These are phyloP conservation scores for Globisporangium parvum DNA, from an alignment of 352 stramenopile species.

Conservation along the genomic window DNA sequence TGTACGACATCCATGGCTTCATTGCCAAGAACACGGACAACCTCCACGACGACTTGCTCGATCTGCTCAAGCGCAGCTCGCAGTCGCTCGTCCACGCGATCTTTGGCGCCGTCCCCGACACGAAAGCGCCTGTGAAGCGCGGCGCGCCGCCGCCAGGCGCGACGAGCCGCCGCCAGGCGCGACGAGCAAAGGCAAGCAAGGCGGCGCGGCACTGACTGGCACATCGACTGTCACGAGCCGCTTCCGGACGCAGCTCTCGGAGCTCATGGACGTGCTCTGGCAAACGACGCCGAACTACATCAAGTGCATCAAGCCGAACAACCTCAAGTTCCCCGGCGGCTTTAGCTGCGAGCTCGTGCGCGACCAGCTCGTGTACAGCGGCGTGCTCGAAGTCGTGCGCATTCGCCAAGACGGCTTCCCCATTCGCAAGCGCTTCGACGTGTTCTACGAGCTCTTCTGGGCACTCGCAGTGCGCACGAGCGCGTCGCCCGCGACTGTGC, in stretches of 20 bases:
- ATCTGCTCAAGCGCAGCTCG: slow-evolving; percentile 59
- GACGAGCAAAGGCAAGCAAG: slow-evolving; percentile 30
- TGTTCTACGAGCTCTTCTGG: slow-evolving; percentile 76
- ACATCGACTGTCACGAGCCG: slow-evolving; percentile 64
- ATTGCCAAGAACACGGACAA: slow-evolving; percentile 88
- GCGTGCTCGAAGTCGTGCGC: slow-evolving; percentile 90
- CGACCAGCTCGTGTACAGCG: slow-evolving; percentile 90
- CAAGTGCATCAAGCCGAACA: slow-evolving; percentile 95
- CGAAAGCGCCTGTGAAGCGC: slow-evolving; percentile 11
- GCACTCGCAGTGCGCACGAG: slow-evolving; percentile 24
- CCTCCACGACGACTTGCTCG: slow-evolving; percentile 81
- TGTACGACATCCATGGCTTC: slow-evolving; percentile 80
- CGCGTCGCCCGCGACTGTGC: slow-evolving; percentile 6
- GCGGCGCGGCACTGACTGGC: slow-evolving; percentile 45
- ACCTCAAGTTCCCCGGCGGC: slow-evolving; percentile 84
- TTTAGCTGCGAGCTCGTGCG: slow-evolving; percentile 87
- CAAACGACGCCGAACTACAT: slow-evolving; percentile 91
- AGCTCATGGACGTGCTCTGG: slow-evolving; percentile 81
- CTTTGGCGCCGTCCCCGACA: slow-evolving; percentile 18
- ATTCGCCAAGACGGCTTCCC: slow-evolving; percentile 90
- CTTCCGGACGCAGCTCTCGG: slow-evolving; percentile 69
- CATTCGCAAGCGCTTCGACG: slow-evolving; percentile 69
- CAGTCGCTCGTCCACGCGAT: slow-evolving; percentile 65
- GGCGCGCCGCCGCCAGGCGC: slow-evolving; percentile 7
- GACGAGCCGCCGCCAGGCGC: slow-evolving; percentile 7